Evolutionary conservation across 768 basidiomycete species (phyloP).

Genomic region (Imleria badia): DNA sequence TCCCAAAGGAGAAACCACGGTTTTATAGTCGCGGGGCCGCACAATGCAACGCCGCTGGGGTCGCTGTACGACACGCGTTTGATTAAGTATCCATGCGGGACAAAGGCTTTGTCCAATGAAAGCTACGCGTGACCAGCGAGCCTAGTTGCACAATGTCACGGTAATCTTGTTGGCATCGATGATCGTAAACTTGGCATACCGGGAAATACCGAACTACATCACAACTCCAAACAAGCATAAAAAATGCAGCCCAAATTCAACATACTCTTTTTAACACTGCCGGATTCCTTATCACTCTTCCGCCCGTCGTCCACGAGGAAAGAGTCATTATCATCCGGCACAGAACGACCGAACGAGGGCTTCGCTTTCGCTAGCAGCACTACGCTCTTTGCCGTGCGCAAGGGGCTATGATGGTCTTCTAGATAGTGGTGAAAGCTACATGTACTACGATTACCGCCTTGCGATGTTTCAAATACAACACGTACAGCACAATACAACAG

Average conservation of each 20-base stretch:
- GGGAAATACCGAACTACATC: constrained; percentile 17
- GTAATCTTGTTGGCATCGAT: too few relatives aligned
- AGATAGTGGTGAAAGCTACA: constrained; percentile 76
- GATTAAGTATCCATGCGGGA: neutral
- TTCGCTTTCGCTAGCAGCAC: constrained; percentile 78
- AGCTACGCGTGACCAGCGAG: neutral
- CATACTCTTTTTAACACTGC: constrained; percentile 11
- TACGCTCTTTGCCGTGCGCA: constrained; percentile 42
- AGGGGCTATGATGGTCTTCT: constrained; percentile 65
- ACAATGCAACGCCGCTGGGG: neutral
- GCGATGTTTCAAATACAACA: neutral
- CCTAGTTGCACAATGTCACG: too few relatives aligned
- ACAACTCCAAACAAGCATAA: constrained; percentile 23
- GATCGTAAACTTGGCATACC: neutral
- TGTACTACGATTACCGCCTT: neutral
- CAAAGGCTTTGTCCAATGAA: neutral
- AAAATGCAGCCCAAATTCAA: neutral
- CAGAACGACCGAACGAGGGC: constrained; percentile 43
- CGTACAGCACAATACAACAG: too few relatives aligned
- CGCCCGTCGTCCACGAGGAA: constrained; percentile 9
- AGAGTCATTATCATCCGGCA: constrained; percentile 39
- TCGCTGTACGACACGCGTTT: too few relatives aligned
- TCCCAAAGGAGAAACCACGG: constrained; percentile 6
- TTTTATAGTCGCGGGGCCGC: neutral
- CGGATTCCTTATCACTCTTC: constrained; percentile 34